Evolutionary conservation across 2,329 filamentous ascomycete genomes (phyloP), one percentile per base, ranked within the genome.

Genomic region (Neopestalotiopsis clavispora): DNA sequence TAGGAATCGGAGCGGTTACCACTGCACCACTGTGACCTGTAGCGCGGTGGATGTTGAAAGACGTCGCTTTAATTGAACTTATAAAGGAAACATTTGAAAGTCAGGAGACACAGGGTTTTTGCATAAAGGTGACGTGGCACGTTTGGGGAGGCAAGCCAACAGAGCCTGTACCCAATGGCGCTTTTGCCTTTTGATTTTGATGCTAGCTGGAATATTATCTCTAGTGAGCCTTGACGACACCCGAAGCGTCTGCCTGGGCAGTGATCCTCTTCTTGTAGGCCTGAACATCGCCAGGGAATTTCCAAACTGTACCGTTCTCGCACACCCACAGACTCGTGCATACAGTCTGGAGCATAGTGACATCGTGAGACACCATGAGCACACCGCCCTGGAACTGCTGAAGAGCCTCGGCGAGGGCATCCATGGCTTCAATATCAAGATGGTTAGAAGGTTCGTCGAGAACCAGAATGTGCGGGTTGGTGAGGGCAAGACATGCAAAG

Each of bases 391-490:
- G 89, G 84, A 98, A 99, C 72, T 91, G 89, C 74, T 90, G 88
- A 74, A 99, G 85, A 17, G 96, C 96, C 38, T 92, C 90, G 4
- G 94, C 91, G 66, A 99, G 85, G 12, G 96, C 95, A 80, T 99
- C 96, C 96, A 99, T 98, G 72, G 96, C 96, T 81, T 99, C 96
- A 75, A 99, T 98, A 89, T 99, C 96, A 76, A 99, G 85, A 82
- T 99, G 96, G 85, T 99, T 99, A 72, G 94, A 97, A 79, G 96
- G 96, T 82, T 99, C 96, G 87, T 99, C 96, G 65, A 99, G 92
- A 70, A 99, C 95, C 61, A 99, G 87, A 73, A 99, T 98, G 78
- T 99, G 96, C 20, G 96, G 96, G 81, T 98, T 97, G 63, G 91
- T 94, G 73, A 99, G 85, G 0, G 94, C 95, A 71, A 99, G 83